Conservation (phyloP, 1,139 yeast species). For the Candida gigantensis region DNA sequence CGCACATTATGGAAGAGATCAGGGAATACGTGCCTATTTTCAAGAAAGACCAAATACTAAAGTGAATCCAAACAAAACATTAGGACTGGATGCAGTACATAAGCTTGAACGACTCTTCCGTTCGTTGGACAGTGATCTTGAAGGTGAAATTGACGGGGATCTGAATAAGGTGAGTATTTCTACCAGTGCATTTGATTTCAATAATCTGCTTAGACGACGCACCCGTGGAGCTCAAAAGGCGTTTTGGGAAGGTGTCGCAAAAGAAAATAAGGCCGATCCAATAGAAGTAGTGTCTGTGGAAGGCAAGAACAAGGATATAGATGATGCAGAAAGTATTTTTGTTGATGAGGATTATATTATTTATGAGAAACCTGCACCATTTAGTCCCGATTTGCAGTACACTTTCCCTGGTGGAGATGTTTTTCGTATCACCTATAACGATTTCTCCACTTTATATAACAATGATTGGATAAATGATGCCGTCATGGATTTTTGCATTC, state of each 20-base stretch:
- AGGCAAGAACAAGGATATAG: not conserved
- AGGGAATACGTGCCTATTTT: slow-evolving; percentile 15
- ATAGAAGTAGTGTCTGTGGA: not conserved
- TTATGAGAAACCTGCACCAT: slow-evolving; percentile 27
- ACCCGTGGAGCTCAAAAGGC: slow-evolving; percentile 1
- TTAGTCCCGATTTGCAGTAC: slow-evolving; percentile 54
- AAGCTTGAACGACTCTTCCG: no score
- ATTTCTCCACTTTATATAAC: slow-evolving; percentile 66
- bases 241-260: not conserved
- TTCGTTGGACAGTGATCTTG: slow-evolving; percentile 3
- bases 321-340: slow-evolving; percentile 7
- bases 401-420: slow-evolving; percentile 48
- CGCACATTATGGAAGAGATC: slow-evolving; percentile 13
- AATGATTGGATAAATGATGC: slow-evolving; percentile 79
- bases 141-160: slow-evolving; percentile 1
- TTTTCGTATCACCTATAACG: slow-evolving; percentile 57
- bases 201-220: not conserved
- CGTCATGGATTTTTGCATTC: slow-evolving; percentile 69
- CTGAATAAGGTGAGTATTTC: not conserved
- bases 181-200: not conserved
- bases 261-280: not conserved
- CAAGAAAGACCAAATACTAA: slow-evolving; percentile 10
- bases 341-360: slow-evolving; percentile 13
- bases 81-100: no score
- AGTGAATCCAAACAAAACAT: slow-evolving; percentile 9